These are phyloP conservation scores for Xylaria sp. DNA, from an alignment of 2,329 filamentous ascomycete genomes.

Conservation along the genomic window DNA sequence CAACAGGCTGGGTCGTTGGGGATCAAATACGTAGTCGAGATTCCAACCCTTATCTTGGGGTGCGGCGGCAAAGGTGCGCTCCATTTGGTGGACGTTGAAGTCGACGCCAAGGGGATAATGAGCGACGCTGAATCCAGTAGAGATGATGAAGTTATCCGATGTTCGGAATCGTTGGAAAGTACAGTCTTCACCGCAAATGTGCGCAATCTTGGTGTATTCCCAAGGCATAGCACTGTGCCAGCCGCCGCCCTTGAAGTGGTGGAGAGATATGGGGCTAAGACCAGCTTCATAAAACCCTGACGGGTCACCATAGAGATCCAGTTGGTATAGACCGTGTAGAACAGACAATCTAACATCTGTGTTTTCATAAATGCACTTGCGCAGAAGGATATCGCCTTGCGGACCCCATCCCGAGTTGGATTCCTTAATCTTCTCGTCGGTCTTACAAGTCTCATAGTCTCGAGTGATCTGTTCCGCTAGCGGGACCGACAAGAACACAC, in stretches of 20 bases:
- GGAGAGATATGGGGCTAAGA: conserved; percentile 68
- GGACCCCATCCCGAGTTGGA: conserved; percentile 69
- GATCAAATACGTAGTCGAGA: conserved; percentile 63
- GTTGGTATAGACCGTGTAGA: conserved; percentile 68
- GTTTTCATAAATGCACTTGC: conserved; percentile 73
- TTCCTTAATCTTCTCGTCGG: conserved; percentile 63
- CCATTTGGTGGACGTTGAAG: conserved; percentile 62
- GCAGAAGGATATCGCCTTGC: conserved; percentile 70
- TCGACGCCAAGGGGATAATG: conserved; percentile 65
- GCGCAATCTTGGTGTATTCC: conserved; percentile 67
- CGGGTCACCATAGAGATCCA: conserved; percentile 69
- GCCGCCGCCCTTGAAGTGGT: conserved; percentile 71
- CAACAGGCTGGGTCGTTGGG: conserved; percentile 59
- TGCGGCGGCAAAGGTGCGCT: conserved; percentile 63
- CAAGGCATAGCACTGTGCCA: conserved; percentile 67
- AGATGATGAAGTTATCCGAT: conserved; percentile 64
- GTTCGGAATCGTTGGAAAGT: conserved; percentile 68
- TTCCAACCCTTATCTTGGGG: conserved; percentile 63
- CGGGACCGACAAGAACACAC: conserved; percentile 69
- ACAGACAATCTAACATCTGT: conserved; percentile 68
- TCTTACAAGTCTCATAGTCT: conserved; percentile 59
- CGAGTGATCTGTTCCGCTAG: conserved; percentile 59
- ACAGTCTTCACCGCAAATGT: conserved; percentile 71
- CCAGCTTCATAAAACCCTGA: conserved; percentile 73
- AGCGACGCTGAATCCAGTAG: conserved; percentile 69